Evolutionary conservation across 345 rosid species (phyloP), one percentile per base, ranked within the genome.

Genomic region (Reutealis trisperma): DNA sequence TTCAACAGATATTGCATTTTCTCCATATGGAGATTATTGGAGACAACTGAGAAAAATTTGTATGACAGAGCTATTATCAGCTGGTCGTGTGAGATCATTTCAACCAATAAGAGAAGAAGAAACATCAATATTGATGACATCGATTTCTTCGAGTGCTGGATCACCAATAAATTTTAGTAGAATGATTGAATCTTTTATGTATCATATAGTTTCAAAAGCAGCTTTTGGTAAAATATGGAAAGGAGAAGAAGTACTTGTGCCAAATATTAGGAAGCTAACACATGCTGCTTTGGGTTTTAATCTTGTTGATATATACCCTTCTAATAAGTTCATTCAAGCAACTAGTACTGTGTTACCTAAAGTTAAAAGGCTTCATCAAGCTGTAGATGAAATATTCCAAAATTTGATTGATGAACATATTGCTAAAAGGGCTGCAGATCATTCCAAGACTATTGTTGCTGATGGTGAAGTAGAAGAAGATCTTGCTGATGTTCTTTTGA

Each of bases 21-120:
- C 74, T 37, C 74, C 61, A 6, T 54, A 71, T 37, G 74, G 74
- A 24, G 74, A 41, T 37, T 71, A 71, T 60, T 71, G 74, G 74
- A 51, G 74, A 16, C 74, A 71, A 22, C 44, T 71, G 34, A n/a
- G 63, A 21, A 71, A 71, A 37, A 71, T 71, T 22, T 71, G 74
- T 45, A 25, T 51, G 1, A n/a, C 52, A 13, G 74, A 71, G 51
- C 62, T 71, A 11, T 41, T 71, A 30, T 54, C 62, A 21, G 74
- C 60, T 16, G 19, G 54, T 12, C 49, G 61, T 14, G 74, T 71
- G 24, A 25, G 24, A 21, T 71, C 75, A 1, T 71, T 71, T 21
- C 15, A 37, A 24, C 22, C 64, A 22, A 34, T 71, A 8, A 22
- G 75, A 41, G 75, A 71, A 60, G 75, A 71, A 58, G 32, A 55